Conservation (phyloP, 1,284 basidiomycete species). For the Blastosporella zonata region DNA sequence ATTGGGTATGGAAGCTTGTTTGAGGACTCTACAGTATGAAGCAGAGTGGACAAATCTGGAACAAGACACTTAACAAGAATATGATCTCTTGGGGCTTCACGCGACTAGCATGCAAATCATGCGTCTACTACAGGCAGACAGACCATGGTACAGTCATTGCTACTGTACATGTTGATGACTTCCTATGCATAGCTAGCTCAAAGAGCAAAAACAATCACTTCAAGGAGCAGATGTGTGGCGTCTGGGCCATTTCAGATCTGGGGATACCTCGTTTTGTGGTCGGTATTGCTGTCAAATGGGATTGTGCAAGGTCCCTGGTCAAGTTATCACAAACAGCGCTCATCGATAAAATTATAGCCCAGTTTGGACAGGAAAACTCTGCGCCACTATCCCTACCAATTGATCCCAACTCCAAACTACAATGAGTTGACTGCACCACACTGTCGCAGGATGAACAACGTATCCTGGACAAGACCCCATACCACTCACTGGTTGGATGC, state of each 20-base stretch:
- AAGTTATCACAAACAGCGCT: no score
- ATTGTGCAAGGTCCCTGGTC: conserved; percentile 17
- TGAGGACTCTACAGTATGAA: neutral
- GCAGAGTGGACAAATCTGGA: conserved; percentile 30
- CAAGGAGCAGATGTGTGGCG: conserved; percentile 1
- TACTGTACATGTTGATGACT: conserved; percentile 35
- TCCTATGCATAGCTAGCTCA: conserved; percentile 23
- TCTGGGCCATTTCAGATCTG: neutral
- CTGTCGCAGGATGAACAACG: no score
- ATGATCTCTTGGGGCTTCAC: conserved; percentile 32
- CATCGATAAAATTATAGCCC: no score
- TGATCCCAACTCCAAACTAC: no score
- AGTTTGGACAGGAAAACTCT: no score
- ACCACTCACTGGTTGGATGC: no score
- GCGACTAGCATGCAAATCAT: conserved; percentile 29
- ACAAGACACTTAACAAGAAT: conserved; percentile 24
- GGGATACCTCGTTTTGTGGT: neutral
- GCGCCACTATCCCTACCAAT: no score
- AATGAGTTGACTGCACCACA: no score
- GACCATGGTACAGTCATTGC: conserved; percentile 24
- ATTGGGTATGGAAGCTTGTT: neutral
- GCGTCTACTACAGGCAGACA: conserved; percentile 28
- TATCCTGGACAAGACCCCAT: no score
- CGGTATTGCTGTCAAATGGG: conserved; percentile 22
- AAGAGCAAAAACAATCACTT: neutral